Conservation (phyloP, 352 stramenopile species). For the Phytopythium chamaehyphon region DNA sequence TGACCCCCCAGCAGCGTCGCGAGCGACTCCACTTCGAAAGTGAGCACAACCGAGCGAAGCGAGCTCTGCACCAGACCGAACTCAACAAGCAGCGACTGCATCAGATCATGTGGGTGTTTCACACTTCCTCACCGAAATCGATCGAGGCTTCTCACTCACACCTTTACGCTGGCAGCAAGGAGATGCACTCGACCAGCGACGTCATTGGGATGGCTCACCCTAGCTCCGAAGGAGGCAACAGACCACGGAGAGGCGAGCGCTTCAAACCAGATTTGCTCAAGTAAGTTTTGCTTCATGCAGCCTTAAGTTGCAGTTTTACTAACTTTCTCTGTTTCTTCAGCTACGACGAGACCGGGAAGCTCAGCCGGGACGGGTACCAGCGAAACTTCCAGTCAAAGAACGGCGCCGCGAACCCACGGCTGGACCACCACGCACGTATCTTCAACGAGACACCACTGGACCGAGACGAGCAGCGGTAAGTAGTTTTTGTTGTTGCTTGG, state of each 20-base stretch:
- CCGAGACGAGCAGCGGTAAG: slow-evolving; percentile 48
- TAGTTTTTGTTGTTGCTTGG: too few species aligned
- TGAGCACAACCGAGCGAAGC: slow-evolving; percentile 44
- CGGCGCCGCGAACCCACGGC: slow-evolving; percentile 29
- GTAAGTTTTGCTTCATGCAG: slow-evolving; percentile 8
- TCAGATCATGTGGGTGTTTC: slow-evolving; percentile 55
- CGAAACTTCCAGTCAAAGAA: slow-evolving; percentile 62
- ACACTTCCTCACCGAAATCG: too few species aligned
- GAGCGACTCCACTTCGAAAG: slow-evolving; percentile 67
- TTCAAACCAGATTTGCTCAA: slow-evolving; percentile 50
- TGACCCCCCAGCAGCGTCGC: slow-evolving; percentile 63
- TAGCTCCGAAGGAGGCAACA: slow-evolving; percentile 4
- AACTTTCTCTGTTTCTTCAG: slow-evolving; percentile 11
- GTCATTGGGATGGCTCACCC: slow-evolving; percentile 26
- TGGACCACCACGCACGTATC: slow-evolving; percentile 52
- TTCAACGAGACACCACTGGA: slow-evolving; percentile 67
- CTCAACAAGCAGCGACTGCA: slow-evolving; percentile 60
- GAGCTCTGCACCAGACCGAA: slow-evolving; percentile 47
- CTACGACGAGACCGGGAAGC: slow-evolving; percentile 24
- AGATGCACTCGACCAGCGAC: slow-evolving; percentile 50
- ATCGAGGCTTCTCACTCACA: neutral
- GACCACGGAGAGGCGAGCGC: slow-evolving; percentile 25
- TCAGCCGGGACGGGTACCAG: slow-evolving; percentile 14
- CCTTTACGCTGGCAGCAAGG: slow-evolving; percentile 18
- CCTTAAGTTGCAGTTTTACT: neutral